Base-by-base conservation (phyloP, 768 basidiomycete genomes). In the Vararia minispora region DNA sequence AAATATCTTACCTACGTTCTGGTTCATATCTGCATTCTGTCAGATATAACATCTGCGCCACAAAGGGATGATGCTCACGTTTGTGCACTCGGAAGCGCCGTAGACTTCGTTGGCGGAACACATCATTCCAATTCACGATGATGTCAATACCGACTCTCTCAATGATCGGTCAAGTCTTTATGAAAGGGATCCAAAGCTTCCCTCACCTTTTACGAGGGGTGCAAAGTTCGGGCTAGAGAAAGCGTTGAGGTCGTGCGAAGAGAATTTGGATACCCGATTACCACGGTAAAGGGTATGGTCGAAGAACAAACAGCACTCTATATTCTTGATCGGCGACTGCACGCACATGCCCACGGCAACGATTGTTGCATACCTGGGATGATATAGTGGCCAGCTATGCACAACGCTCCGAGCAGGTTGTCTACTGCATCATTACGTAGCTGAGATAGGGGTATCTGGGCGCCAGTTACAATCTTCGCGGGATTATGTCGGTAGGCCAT, bases 401-500 rank as follows among this genome's bases (percentile, higher is more conserved):
- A 77, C 24, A 97, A 62, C 3, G 88, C 84, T 6, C 88, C 90
- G 55, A 95, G 76, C 8, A 95, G 62, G 55, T 95, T 97, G 48
- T 94, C 92, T 5, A 90, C 78, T 6, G 90, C 89, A 55, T 97
- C 91, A 49, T 92, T 95, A n/a, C 89, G 73, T 32, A 92, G 64
- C 52, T 90, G 83, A 2, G 85, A 89, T 24, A 91, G 63, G 11
- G 92, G 88, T 25, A 97, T 94, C 61, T 95, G 92, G 0, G 91
- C 89, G 10, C 91, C 92, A 1, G 88, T 94, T 22, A 92, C 49
- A 41, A 94, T 88, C 87, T 89, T 35, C 9, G 37, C 13, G 11
- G 20, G 4, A 33, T 38, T 21, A 20, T 37, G 13, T 32, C 22
- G 41, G 21, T 26, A 14, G 27, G 11, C 9, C 17, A 12, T 16